Percentiles rank a stretch among this genome's conserved stretches.
phyloP scores from a whole-genome alignment of 805 yeast species.

The Myxozyma vanderwaltii region DNA sequence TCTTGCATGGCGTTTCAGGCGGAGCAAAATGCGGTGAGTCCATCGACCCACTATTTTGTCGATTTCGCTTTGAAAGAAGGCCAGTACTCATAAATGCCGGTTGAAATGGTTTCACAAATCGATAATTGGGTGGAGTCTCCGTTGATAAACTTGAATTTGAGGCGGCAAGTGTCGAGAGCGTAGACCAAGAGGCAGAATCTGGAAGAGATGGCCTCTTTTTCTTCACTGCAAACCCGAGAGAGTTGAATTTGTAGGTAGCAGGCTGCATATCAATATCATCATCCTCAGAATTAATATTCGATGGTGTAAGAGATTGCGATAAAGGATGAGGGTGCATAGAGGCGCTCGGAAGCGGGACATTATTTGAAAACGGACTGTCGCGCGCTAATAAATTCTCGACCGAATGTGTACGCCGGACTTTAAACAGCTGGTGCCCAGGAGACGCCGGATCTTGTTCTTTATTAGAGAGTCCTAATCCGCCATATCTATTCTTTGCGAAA shows the following conservation, averaged over 20 bases:
- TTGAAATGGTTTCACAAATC: conserved; percentile 78
- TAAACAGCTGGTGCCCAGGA: conserved; percentile 24
- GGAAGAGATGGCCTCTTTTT: conserved; percentile 30
- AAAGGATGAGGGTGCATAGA: conserved; percentile 32
- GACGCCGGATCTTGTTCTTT: conserved; percentile 4
- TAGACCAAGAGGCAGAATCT: conserved; percentile 18
- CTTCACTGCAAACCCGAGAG: conserved; percentile 3
- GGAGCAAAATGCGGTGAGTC: conserved; percentile 44
- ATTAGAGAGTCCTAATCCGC: conserved; percentile 3
- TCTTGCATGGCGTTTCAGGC: conserved; percentile 69
- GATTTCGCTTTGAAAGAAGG: conserved; percentile 60
- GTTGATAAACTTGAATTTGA: conserved; percentile 31
- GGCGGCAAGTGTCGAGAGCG: conserved; percentile 16
- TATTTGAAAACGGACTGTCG: conserved; percentile 32
- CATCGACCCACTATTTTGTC: conserved; percentile 41
- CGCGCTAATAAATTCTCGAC: conserved; percentile 27
- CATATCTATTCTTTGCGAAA: conserved; percentile 13
- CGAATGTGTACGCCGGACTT: conserved; percentile 37
- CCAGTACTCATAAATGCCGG: conserved; percentile 82
- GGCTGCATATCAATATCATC: conserved; percentile 16
- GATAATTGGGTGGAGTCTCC: conserved; percentile 59
- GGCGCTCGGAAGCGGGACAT: conserved; percentile 25
- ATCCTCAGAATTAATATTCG: conserved; percentile 23
- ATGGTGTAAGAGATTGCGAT: conserved; percentile 31
- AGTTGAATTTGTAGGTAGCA: not conserved